These are phyloP conservation scores for Lactarius trivialis DNA, from an alignment of 768 basidiomycete species.

Conservation along the genomic window DNA sequence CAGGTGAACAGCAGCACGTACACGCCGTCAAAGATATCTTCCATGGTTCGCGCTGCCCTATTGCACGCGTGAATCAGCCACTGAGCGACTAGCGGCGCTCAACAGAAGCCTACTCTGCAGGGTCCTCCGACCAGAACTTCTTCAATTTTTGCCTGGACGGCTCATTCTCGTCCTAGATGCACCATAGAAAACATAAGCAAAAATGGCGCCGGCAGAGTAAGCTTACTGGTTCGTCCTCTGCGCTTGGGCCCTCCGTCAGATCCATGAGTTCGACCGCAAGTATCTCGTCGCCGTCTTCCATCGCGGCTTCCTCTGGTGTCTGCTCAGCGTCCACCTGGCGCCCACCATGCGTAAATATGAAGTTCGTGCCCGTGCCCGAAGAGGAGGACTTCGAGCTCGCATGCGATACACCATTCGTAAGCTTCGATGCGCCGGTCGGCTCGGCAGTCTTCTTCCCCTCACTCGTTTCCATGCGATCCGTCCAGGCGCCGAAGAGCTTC, in stretches of 20 bases:
- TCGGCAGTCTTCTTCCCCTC: slow-evolving; percentile 39
- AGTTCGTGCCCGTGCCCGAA: slow-evolving; percentile 48
- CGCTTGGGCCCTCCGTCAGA: slow-evolving; percentile 60
- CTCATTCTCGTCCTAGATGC: slow-evolving; percentile 48
- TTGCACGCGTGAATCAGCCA: neutral
- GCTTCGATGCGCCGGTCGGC: neutral
- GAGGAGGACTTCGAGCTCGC: slow-evolving; percentile 34
- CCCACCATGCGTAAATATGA: slow-evolving; percentile 81
- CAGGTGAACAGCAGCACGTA: slow-evolving; percentile 40
- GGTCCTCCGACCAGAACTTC: slow-evolving; percentile 78
- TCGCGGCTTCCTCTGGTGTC: slow-evolving; percentile 79
- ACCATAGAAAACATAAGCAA: neutral
- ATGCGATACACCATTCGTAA: slow-evolving; percentile 21
- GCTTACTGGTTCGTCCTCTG: slow-evolving; percentile 50
- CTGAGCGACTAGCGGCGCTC: neutral
- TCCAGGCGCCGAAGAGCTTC: slow-evolving; percentile 81
- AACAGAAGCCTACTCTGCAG: slow-evolving; percentile 53
- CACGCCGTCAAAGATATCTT: slow-evolving; percentile 84
- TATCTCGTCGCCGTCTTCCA: slow-evolving; percentile 87
- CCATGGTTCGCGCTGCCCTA: slow-evolving; percentile 68
- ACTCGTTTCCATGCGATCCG: slow-evolving; percentile 69
- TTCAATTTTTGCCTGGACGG: slow-evolving; percentile 52
- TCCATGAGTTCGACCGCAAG: slow-evolving; percentile 89
- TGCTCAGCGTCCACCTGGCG: slow-evolving; percentile 72
- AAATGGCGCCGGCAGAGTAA: neutral